A percentile compares a stretch with the other conserved stretches of the same genome.
phyloP scores from a whole-genome alignment of 2,329 filamentous ascomycete genomes.

The Trichoderma asperellum region DNA sequence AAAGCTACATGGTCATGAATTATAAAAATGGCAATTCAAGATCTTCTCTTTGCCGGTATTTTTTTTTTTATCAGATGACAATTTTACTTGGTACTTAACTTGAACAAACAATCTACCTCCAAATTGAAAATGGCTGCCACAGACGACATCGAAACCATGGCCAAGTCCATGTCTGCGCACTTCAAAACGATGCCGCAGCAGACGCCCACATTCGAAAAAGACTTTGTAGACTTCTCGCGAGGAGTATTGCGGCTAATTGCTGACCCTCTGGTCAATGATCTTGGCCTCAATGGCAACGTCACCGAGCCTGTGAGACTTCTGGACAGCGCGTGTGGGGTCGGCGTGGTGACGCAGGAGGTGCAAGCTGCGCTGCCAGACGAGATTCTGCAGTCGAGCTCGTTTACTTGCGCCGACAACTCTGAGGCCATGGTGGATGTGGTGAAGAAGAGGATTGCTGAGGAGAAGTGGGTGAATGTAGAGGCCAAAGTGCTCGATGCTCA shows the following conservation, averaged over 20 bases:
- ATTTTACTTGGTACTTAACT: neutral
- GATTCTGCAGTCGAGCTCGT: slow-evolving; percentile 47
- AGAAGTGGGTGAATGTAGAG: slow-evolving; percentile 53
- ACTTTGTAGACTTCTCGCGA: slow-evolving; percentile 28
- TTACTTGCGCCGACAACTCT: slow-evolving; percentile 56
- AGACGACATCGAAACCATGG: slow-evolving; percentile 10
- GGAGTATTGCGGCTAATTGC: slow-evolving; percentile 33
- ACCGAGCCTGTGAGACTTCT: slow-evolving; percentile 47
- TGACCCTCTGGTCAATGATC: slow-evolving; percentile 34
- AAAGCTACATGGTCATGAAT: neutral
- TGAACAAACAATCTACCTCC: neutral
- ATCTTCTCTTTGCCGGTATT: neutral
- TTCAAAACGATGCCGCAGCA: slow-evolving; percentile 19
- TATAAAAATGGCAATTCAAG: neutral
- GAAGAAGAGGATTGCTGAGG: slow-evolving; percentile 43
- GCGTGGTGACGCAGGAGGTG: slow-evolving; percentile 52
- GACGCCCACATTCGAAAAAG: slow-evolving; percentile 17
- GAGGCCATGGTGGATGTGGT: slow-evolving; percentile 48
- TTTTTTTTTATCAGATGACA: neutral
- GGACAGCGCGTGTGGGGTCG: slow-evolving; percentile 59
- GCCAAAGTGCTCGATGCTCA: slow-evolving; percentile 52
- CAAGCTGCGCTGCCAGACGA: slow-evolving; percentile 45
- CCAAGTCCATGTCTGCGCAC: slow-evolving; percentile 26
- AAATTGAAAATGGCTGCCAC: slow-evolving; percentile 14
- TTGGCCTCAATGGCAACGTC: slow-evolving; percentile 32